Evolutionary conservation across 169 alveolate species (phyloP), one percentile per base, ranked within the genome.

Genomic region (Plasmodium cynomolgi): DNA sequence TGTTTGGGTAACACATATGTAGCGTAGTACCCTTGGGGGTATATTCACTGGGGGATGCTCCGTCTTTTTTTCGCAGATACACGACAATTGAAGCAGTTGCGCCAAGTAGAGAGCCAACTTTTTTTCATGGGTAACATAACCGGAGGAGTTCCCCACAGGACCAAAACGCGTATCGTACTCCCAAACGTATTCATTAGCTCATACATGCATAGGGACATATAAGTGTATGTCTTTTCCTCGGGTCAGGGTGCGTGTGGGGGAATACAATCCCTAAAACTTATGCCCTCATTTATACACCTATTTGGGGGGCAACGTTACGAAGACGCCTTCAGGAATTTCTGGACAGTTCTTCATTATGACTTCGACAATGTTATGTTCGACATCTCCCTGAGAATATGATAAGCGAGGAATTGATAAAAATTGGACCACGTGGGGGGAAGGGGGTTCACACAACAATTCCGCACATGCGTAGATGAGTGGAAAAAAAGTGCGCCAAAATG

Each of bases 311-410:
- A 95, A 44, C 41, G 92, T 77, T 34, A 85, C 94, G 54, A 96
- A 95, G 39, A 79, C 75, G 79, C 95, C 98, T 58, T 93, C 97
- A 4, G 97, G 94, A 20, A 96, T 84, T 34, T 88, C 96, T 1
- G 98, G 97, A 74, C 95, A 96, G 50, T 95, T 94, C 50, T 95
- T 85, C 92, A 92, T 58, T 20, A 96, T 95, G 37, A 96, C 74
- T 13, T 96, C 97, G 15, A 95, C 93, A 73, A 96, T 84, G 68
- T 82, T 93, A 50, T 94, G 96, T 68, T 95, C 98, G 17, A 96
- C 98, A 79, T 96, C 97, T 33, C 98, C 98, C 98, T 96, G 79
- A 29, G 31, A 71, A n/a, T 31, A 17, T 3, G 83, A 80, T 41
- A 26, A 37, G 29, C 31, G 31, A 34, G 5, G 73, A 31, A 68